A percentile compares a stretch with the other conserved stretches of the same genome.
Evolutionary conservation across 1,139 yeast species (phyloP).

Genomic region (Dujonia santamariae): DNA sequence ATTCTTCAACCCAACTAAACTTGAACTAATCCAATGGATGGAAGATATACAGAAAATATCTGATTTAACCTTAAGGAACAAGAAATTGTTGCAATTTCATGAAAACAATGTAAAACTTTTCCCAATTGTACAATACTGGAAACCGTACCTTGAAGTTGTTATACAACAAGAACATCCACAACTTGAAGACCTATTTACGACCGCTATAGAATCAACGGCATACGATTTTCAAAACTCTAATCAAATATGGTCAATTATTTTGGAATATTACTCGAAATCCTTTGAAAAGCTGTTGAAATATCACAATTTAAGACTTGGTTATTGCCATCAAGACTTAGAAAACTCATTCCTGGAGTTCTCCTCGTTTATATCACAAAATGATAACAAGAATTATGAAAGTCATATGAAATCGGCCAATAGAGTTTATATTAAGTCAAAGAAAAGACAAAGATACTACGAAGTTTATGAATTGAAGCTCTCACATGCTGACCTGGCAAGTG

Average conservation of each 20-base stretch:
- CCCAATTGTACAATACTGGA: conserved; percentile 21
- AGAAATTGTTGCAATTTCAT: conserved; percentile 18
- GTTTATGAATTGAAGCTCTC: conserved; percentile 20
- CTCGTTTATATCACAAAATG: conserved; percentile 33
- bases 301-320: conserved; percentile 32
- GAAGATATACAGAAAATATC: conserved; percentile 19
- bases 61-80: conserved; percentile 12
- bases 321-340: conserved; percentile 42
- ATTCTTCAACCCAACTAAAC: conserved; percentile 17
- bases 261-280: conserved; percentile 14
- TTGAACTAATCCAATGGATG: conserved; percentile 26
- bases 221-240: conserved; percentile 35
- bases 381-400: conserved; percentile 30
- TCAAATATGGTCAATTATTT: conserved; percentile 30
- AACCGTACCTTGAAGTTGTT: conserved; percentile 15
- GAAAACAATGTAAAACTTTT: conserved; percentile 14
- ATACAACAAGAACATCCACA: conserved; percentile 9
- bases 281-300: conserved; percentile 21
- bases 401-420: conserved; percentile 39
- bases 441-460: conserved; percentile 24
- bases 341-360: conserved; percentile 45
- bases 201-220: conserved; percentile 25
- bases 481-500: neutral
- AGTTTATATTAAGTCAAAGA: conserved; percentile 27
- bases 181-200: conserved; percentile 9